Conservation (phyloP, 2,329 filamentous ascomycete species). For the Rhynchosporium graminicola region DNA sequence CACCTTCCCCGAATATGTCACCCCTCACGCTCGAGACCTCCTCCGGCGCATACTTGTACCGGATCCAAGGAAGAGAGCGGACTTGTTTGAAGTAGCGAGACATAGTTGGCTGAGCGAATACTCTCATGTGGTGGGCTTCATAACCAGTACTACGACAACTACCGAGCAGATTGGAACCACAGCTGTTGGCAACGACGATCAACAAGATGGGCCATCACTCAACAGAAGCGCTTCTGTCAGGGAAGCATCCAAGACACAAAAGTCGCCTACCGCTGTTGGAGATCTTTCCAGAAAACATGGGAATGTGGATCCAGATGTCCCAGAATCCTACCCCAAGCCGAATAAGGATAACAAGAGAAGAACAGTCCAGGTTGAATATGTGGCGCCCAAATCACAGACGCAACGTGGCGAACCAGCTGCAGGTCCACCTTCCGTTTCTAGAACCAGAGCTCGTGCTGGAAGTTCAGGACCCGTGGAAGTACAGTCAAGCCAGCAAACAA, state of each 20-base stretch:
- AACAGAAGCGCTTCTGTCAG: conserved; percentile 91
- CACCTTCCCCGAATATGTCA: conserved; percentile 98
- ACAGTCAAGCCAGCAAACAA: conserved; percentile 32
- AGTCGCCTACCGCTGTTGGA: conserved; percentile 53
- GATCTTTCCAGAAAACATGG: conserved; percentile 74
- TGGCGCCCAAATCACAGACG: conserved; percentile 85
- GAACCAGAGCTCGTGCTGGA: conserved; percentile 56
- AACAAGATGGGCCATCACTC: conserved; percentile 60
- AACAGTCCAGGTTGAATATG: conserved; percentile 97
- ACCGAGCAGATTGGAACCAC: conserved; percentile 82
- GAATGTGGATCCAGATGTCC: conserved; percentile 68
- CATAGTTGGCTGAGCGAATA: conserved; percentile 99
- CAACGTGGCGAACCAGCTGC: conserved; percentile 56
- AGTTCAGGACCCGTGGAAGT: conserved; percentile 54
- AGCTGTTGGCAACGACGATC: conserved; percentile 61
- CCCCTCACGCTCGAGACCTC: conserved; percentile 90
- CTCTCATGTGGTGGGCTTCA: conserved; percentile 93
- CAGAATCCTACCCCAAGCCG: conserved; percentile 63
- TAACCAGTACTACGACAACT: conserved; percentile 91
- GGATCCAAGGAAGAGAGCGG: conserved; percentile 90
- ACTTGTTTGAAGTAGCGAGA: conserved; percentile 93
- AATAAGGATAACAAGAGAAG: conserved; percentile 83
- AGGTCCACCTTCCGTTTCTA: conserved; percentile 40
- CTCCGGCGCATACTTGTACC: conserved; percentile 91
- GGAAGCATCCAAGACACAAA: conserved; percentile 73